phyloP scores from a whole-genome alignment of 305 asterid species.

The Vinca major region DNA sequence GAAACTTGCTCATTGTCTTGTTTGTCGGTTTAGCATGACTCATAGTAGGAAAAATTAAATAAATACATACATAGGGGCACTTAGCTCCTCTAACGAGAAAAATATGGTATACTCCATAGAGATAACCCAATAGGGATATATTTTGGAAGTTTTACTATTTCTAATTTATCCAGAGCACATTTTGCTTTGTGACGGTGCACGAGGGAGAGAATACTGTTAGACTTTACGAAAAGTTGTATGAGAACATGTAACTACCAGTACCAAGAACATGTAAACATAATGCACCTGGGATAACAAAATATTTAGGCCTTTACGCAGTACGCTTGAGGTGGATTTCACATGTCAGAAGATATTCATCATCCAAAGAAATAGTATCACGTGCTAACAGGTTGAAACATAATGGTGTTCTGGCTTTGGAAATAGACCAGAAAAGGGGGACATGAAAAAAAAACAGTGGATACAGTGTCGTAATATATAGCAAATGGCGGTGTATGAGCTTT shows the following conservation, averaged over 20 bases:
- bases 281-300: neutral
- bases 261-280: neutral
- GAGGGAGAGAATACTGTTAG: neutral
- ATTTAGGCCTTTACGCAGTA: neutral
- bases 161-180: neutral
- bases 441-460: neutral
- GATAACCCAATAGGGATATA: neutral
- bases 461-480: neutral
- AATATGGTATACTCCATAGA: neutral
- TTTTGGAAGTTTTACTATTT: neutral
- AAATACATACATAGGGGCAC: neutral
- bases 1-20: neutral
- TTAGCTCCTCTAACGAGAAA: neutral
- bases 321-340: neutral
- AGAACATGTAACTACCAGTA: neutral
- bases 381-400: neutral
- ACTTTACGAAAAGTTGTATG: neutral
- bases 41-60: neutral
- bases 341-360: neutral
- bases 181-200: neutral
- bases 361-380: neutral
- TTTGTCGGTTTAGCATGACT: neutral
- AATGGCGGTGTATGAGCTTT: neutral
- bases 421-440: neutral
- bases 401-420: neutral